Conservation (phyloP, 257 asterid species). For the Solanum dulcamara region DNA sequence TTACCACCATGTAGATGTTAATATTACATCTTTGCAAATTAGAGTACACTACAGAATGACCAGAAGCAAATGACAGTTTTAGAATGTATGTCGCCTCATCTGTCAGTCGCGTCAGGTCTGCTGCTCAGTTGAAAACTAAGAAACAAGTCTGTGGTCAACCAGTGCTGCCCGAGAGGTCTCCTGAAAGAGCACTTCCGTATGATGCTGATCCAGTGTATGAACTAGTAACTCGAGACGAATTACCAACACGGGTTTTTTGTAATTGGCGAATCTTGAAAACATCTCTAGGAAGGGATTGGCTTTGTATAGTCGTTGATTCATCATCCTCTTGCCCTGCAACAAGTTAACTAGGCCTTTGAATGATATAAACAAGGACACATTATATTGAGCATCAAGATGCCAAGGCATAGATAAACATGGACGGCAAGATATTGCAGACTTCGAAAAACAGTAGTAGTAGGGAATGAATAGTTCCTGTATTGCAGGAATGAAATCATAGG, state of each 20-base stretch:
- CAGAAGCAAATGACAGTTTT: neutral
- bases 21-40: neutral
- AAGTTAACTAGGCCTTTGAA: neutral
- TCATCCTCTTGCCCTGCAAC: conserved; percentile 69
- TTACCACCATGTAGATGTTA: neutral
- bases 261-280: conserved; percentile 79
- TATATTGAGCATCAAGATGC: neutral
- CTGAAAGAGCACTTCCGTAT: conserved; percentile 89
- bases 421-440: neutral
- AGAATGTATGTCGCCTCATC: neutral
- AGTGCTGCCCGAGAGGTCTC: conserved; percentile 80
- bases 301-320: conserved; percentile 50
- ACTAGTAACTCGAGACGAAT: conserved; percentile 40
- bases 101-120: neutral
- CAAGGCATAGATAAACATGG: neutral
- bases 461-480: neutral
- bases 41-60: neutral
- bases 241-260: conserved; percentile 46
- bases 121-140: neutral
- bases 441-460: neutral
- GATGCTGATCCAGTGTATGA: conserved; percentile 68
- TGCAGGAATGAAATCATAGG: neutral
- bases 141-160: conserved; percentile 5
- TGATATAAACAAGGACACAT: neutral
- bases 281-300: conserved; percentile 81